Evolutionary conservation across 208 protist genomes (phyloP).

Genomic region (Trichomonas gallinae): DNA sequence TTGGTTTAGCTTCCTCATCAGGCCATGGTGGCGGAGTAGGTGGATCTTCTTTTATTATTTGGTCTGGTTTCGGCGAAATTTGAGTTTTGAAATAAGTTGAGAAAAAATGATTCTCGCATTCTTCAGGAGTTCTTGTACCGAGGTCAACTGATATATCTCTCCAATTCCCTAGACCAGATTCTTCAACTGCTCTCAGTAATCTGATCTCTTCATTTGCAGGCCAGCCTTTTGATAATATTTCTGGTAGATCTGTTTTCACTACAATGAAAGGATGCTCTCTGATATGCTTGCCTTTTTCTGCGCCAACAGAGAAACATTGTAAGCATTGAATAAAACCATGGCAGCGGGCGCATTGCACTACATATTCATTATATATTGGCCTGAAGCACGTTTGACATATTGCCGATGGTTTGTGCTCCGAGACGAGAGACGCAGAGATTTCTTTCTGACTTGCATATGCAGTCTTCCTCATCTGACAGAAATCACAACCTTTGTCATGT

Average conservation of each 20-base stretch:
- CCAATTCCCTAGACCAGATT: background rate
- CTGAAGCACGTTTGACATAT: background rate
- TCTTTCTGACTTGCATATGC: background rate
- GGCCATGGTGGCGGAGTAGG: background rate
- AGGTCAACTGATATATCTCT: background rate
- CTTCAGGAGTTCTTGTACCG: background rate
- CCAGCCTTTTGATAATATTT: background rate
- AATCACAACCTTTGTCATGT: too few species aligned
- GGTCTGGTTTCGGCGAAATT: background rate
- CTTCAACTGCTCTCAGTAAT: background rate
- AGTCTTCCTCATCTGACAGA: background rate
- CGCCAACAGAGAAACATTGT: background rate
- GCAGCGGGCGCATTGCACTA: background rate
- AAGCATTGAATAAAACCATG: background rate
- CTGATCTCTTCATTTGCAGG: background rate
- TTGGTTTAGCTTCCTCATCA: background rate
- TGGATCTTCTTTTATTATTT: background rate
- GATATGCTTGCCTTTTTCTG: background rate
- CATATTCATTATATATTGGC: background rate
- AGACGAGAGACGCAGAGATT: background rate
- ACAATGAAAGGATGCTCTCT: background rate
- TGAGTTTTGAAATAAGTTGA: background rate
- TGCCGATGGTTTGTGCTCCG: background rate
- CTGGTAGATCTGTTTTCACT: background rate
- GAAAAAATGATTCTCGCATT: constrained; percentile 3